Percentiles rank a stretch among this genome's conserved stretches.
These are phyloP conservation scores for Sphaerulina populicola DNA, from an alignment of 2,329 filamentous ascomycete species.

Conservation along the genomic window DNA sequence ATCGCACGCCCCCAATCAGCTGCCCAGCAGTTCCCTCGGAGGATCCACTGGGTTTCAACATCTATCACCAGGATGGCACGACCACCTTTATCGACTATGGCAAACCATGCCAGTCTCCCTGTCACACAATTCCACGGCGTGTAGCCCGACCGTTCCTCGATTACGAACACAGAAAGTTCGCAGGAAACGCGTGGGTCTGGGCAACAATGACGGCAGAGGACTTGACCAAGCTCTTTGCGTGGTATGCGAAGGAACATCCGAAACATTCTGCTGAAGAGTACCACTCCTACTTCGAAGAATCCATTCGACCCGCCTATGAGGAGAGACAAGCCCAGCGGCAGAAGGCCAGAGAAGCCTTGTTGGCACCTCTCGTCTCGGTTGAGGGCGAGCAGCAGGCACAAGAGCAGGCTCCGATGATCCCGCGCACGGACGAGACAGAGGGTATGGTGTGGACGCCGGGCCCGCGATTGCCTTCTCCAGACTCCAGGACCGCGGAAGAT, in stretches of 20 bases:
- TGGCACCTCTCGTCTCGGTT: background rate
- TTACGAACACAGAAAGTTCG: constrained; percentile 19
- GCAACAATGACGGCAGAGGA: constrained; percentile 18
- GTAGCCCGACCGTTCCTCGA: background rate
- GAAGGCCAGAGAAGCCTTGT: background rate
- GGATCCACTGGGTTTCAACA: constrained; percentile 6
- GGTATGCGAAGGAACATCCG: constrained; percentile 8
- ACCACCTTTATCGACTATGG: background rate
- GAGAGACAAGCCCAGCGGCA: constrained; percentile 9
- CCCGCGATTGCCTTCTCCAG: too few relatives aligned
- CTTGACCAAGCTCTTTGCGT: constrained; percentile 10
- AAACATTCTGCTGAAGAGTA: constrained; percentile 19
- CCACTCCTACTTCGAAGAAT: constrained; percentile 21
- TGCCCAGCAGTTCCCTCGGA: background rate
- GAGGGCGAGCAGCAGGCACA: background rate
- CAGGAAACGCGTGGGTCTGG: constrained; percentile 18
- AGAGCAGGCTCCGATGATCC: background rate
- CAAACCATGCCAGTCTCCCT: too few relatives aligned
- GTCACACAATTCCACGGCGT: background rate
- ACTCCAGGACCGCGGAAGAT: too few relatives aligned
- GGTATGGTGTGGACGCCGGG: too few relatives aligned
- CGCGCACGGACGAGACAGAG: too few relatives aligned
- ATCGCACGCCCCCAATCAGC: background rate
- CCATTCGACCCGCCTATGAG: constrained; percentile 18
- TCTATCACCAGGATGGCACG: constrained; percentile 8